A percentile compares a stretch with the other conserved stretches of the same genome.
Evolutionary conservation across 2,329 filamentous ascomycete genomes (phyloP).

Genomic region (Curvularia sp.): DNA sequence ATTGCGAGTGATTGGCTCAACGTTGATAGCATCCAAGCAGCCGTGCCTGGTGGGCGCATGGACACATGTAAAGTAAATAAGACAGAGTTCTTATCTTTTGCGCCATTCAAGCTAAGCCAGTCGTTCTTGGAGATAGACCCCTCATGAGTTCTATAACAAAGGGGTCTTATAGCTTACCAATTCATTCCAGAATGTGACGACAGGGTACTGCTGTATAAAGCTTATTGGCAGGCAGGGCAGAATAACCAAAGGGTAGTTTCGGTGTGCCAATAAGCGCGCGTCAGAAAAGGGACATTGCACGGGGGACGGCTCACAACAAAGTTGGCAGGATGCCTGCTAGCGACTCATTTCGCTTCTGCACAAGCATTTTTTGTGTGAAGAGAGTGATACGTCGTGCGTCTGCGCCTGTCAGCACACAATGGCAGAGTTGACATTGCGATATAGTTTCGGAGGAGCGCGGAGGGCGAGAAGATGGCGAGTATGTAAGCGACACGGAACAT

Average conservation of each 20-base stretch:
- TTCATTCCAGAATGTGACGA: not conserved
- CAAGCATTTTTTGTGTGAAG: not conserved
- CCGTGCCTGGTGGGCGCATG: not conserved
- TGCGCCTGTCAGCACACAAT: slow-evolving; percentile 8
- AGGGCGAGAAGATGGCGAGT: slow-evolving; percentile 11
- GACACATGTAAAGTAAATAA: not conserved
- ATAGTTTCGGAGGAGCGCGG: slow-evolving; percentile 9
- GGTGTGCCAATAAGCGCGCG: too few relatives aligned
- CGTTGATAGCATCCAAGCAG: not conserved
- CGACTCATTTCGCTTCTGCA: slow-evolving; percentile 15
- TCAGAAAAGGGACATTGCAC: too few relatives aligned
- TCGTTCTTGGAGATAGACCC: not conserved
- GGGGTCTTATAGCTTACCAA: not conserved
- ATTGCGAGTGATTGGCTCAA: not conserved
- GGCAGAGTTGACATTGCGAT: slow-evolving; percentile 5
- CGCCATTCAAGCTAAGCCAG: not conserved
- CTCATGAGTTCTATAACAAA: not conserved
- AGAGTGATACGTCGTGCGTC: slow-evolving; percentile 3
- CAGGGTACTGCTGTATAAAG: not conserved
- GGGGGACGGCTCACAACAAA: slow-evolving; percentile 9
- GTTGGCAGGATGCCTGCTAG: slow-evolving; percentile 30
- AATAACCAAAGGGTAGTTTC: not conserved
- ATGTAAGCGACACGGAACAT: slow-evolving; percentile 5
- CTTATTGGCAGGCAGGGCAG: not conserved
- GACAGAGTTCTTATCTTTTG: not conserved